These are phyloP conservation scores for Arthrobotrys entomopaga DNA, from an alignment of 2,329 filamentous ascomycete genomes.

Conservation along the genomic window DNA sequence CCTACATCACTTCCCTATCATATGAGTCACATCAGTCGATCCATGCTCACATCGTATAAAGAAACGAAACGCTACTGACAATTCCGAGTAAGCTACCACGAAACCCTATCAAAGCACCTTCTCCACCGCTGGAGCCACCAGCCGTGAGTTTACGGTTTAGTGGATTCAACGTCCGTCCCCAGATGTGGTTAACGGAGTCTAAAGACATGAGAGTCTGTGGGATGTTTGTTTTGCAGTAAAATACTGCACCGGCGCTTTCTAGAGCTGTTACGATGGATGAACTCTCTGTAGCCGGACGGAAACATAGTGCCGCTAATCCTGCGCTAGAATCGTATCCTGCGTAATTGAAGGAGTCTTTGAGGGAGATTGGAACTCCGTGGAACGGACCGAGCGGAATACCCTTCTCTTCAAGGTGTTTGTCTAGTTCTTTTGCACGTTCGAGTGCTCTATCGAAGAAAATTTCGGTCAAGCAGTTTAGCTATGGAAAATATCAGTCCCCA, in stretches of 20 bases:
- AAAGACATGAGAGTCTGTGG: constrained; percentile 69
- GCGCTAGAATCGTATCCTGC: constrained; percentile 70
- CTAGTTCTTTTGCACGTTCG: constrained; percentile 65
- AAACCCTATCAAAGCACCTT: constrained; percentile 71
- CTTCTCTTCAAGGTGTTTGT: constrained; percentile 66
- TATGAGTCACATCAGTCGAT: too few species aligned
- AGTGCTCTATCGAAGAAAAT: constrained; percentile 69
- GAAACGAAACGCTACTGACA: constrained; percentile 57
- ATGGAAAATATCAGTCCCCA: not conserved
- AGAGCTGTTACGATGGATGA: constrained; percentile 70
- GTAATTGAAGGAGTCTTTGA: constrained; percentile 78
- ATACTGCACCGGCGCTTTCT: constrained; percentile 70
- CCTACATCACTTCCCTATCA: constrained; percentile 69
- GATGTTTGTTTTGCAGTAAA: constrained; percentile 77
- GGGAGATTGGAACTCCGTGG: constrained; percentile 70
- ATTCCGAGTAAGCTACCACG: constrained; percentile 70
- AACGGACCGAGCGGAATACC: constrained; percentile 70
- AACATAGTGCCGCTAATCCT: constrained; percentile 72
- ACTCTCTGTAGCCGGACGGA: constrained; percentile 69
- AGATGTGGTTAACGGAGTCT: constrained; percentile 72
- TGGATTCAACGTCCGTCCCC: constrained; percentile 73
- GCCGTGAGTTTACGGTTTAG: constrained; percentile 70
- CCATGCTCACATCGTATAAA: not conserved
- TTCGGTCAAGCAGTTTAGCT: constrained; percentile 67
- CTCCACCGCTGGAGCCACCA: constrained; percentile 74